These are phyloP conservation scores for Crassisporium funariophilum DNA, from an alignment of 768 basidiomycete genomes.

Conservation along the genomic window DNA sequence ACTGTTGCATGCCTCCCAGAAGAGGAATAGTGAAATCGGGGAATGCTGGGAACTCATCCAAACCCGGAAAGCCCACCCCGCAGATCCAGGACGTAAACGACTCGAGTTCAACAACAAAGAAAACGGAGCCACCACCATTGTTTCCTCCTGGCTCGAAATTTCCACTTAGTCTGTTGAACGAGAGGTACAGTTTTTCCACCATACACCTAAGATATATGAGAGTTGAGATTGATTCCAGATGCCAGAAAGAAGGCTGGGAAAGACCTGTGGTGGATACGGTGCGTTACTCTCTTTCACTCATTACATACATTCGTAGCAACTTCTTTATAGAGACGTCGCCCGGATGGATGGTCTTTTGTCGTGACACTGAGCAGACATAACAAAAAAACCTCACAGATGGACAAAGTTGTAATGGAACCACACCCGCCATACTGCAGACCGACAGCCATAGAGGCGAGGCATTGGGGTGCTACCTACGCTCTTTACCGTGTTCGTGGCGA, in stretches of 20 bases:
- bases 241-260: conserved; percentile 90
- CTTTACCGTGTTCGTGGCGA: conserved; percentile 74
- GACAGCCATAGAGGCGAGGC: conserved; percentile 80
- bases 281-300: conserved; percentile 21
- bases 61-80: conserved; percentile 35
- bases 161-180: conserved; percentile 76
- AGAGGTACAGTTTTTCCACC: conserved; percentile 50
- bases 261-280: conserved; percentile 81
- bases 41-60: conserved; percentile 87
- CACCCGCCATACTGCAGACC: conserved; percentile 68
- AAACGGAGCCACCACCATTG: conserved; percentile 53
- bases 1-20: conserved; percentile 56
- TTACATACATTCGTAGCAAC: conserved; percentile 9
- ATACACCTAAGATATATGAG: background rate
- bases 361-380: conserved; percentile 69
- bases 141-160: conserved; percentile 88
- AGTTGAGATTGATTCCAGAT: conserved; percentile 43
- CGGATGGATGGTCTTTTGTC: conserved; percentile 60
- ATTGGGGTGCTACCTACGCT: conserved; percentile 89
- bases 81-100: too few species aligned
- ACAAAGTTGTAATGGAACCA: conserved; percentile 72
- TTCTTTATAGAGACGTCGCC: conserved; percentile 44
- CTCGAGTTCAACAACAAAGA: conserved; percentile 19
- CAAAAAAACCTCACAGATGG: conserved; percentile 69
- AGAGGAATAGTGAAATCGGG: conserved; percentile 86